Evolutionary conservation across 116 monocot species (phyloP).

Genomic region (Dioscorea cayenensis): DNA sequence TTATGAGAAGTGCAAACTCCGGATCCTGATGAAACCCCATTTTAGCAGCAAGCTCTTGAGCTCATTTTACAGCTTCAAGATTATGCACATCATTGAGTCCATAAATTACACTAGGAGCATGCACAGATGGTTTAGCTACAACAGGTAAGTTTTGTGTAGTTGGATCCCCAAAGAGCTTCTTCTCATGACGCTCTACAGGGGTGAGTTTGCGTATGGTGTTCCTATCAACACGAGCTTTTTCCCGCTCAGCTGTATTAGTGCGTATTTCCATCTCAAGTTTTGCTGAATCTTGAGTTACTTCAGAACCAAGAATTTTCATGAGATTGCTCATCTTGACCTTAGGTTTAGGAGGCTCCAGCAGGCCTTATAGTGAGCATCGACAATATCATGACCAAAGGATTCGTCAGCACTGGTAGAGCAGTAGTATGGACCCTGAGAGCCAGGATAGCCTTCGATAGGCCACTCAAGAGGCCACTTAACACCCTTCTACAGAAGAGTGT

Average conservation of each 20-base stretch:
- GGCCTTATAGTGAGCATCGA: no score
- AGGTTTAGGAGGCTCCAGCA: slow-evolving; percentile 83
- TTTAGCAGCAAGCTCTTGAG: slow-evolving; percentile 80
- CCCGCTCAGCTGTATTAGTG: slow-evolving; percentile 80
- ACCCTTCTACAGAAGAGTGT: no score
- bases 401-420: no score
- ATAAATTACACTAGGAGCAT: slow-evolving; percentile 22
- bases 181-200: slow-evolving; percentile 83
- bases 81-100: slow-evolving; percentile 29
- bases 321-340: slow-evolving; percentile 98
- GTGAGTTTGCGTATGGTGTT: slow-evolving; percentile 92
- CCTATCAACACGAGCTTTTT: slow-evolving; percentile 88
- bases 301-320: slow-evolving; percentile 86
- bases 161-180: slow-evolving; percentile 77
- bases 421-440: no score
- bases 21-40: slow-evolving; percentile 93
- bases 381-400: no score
- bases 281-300: slow-evolving; percentile 95
- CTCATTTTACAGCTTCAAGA: slow-evolving; percentile 84
- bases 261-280: slow-evolving; percentile 88
- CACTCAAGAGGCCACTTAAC: no score
- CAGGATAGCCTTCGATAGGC: no score
- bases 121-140: slow-evolving; percentile 8
- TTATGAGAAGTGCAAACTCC: slow-evolving; percentile 85
- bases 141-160: slow-evolving; percentile 2